Base-by-base conservation (phyloP, 352 stramenopile genomes). In the Phytophthora foliorum region DNA sequence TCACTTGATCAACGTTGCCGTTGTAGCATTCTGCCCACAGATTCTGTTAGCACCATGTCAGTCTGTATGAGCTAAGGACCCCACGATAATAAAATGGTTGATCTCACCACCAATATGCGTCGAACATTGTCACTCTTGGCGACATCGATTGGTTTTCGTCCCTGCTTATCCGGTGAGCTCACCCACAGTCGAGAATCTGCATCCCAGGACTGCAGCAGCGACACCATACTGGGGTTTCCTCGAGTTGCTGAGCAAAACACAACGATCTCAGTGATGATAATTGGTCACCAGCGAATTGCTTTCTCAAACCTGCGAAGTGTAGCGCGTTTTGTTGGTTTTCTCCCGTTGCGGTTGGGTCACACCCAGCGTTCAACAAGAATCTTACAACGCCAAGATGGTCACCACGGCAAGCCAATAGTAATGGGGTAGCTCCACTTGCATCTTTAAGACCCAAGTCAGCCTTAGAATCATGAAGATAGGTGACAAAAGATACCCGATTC, bases 201-300 rank as follows among this genome's bases (percentile, higher is more conserved):
- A 51, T 92, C 84, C 82, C 82, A 92, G 7, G 75, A 77, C 31
- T 75, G 27, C 4, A 92, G 56, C 50, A 84, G 85, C 0, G 36
- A 13, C 13, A 79, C 14, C 53, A 84, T 74, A 11, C 62, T 69
- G 16, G 68, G 27, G 17, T 76, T 61, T 5, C 79, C 73, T 61
- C 44, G 71, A 67, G 58, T 71, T 41, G 48, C 80, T 77, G 29
- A 11, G 21, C 11, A 41, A 52, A 50, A 36, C n/a, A 44, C 13
- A 53, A 14, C n/a, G n/a, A 45, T 45, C 38, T 38, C 16, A 52
- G 34, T 49, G 27, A 34, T n/a, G 21, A 42, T 10, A 25, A 0
- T 42, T 24, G n/a, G n/a, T 34, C 4, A 19, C 2, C 6, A 52
- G 22, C 44, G 3, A 42, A 4, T 2, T 19, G 1, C n/a, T 14